Evolutionary conservation across 495 filamentous ascomycete species (phyloP), one percentile per base, ranked within the genome.

Genomic region (Aspergillus ostianus): DNA sequence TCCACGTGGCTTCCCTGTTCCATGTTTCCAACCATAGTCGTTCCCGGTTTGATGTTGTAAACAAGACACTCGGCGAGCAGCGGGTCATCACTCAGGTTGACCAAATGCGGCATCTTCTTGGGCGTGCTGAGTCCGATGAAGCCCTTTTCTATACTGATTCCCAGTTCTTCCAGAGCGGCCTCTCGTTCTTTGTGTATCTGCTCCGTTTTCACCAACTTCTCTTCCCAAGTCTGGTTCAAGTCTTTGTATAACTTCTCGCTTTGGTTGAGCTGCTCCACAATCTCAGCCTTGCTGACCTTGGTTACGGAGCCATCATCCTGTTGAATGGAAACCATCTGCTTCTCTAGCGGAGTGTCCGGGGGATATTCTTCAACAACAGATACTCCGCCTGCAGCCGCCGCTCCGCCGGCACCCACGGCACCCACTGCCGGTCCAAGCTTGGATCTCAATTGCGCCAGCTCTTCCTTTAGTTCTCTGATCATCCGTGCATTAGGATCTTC

Each of bases 401-500:
- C 67, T 21, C 76, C 74, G 20, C 72, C 84, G 36, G 71, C 69
- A 27, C 68, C 70, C 30, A 70, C 77, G 19, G 73, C 73, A 30
- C 36, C 36, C 36, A 71, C 79, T 26, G 77, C 81, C 47, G 88
- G 89, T 52, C 90, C 86, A 58, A 99, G 82, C 68, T 98, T 98
- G 63, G 90, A 88, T 64, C 94, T 82, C 30, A 99, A 78, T 54
- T 94, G 81, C 5, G 91, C 85, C 60, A 99, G 74, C 66, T 99
- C 94, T 69, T 99, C 94, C 72, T 98, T 99, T 57, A 99, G 77
- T 67, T 99, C 94, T 66, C 94, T 83, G 59, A 99, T 98, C 94
- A 99, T 99, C 58, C 93, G 87, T 60, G 94, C 94, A 70, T 99
- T 99, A 47, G 94, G 92, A 77, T 98, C 94, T 70, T 99, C 94